These are phyloP conservation scores for Murraya koenigii DNA, from an alignment of 345 rosid species.

Conservation along the genomic window DNA sequence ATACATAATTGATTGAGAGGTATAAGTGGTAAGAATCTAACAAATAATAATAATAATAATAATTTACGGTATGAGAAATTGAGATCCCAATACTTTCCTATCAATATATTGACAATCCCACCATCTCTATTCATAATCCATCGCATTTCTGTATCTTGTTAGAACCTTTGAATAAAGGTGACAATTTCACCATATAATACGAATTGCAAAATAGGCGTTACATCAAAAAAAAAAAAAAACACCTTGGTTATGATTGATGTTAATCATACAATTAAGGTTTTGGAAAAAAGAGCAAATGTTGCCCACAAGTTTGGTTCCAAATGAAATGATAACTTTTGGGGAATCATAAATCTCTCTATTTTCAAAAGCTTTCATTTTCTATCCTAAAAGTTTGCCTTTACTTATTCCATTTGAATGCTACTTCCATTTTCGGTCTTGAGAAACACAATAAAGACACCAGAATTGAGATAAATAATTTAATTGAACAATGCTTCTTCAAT, in stretches of 20 bases:
- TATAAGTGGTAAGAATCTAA: too few species aligned
- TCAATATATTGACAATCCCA: too few species aligned
- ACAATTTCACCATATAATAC: too few species aligned
- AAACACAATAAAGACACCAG: not conserved
- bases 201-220: not conserved
- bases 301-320: not conserved
- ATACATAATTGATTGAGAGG: too few species aligned
- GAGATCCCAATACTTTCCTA: too few species aligned
- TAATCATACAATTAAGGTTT: not conserved
- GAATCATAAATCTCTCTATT: not conserved
- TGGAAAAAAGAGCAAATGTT: not conserved
- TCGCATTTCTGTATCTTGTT: too few species aligned
- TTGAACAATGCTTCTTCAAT: rapidly evolving
- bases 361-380: not conserved
- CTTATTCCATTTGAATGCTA: not conserved
- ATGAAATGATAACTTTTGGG: not conserved
- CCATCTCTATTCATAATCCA: too few species aligned
- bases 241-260: not conserved
- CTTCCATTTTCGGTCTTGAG: not conserved
- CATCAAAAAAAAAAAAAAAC: too few species aligned
- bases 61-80: too few species aligned
- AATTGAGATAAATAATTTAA: not conserved
- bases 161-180: too few species aligned
- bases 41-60: too few species aligned
- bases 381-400: not conserved